These are phyloP conservation scores for Botrytis aclada DNA, from an alignment of 2,329 filamentous ascomycete species.

Conservation along the genomic window DNA sequence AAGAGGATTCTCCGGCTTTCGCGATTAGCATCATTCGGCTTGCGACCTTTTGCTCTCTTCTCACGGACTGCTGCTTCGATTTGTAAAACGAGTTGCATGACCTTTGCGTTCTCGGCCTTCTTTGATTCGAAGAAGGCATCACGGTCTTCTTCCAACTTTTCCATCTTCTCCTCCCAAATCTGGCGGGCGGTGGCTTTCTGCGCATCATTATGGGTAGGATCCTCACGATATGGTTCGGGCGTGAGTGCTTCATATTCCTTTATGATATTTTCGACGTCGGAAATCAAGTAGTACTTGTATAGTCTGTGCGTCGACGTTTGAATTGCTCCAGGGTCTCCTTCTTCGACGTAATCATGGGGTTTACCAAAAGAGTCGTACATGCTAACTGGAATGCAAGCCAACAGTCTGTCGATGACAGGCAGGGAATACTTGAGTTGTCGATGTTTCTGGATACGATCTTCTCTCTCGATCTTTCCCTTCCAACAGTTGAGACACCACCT, in stretches of 20 bases:
- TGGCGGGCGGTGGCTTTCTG: conserved; percentile 30
- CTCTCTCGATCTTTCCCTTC: conserved; percentile 33
- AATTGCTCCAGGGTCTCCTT: conserved; percentile 17
- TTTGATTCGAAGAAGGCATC: conserved; percentile 29
- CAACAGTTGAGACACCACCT: conserved; percentile 35
- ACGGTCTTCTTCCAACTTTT: conserved; percentile 29
- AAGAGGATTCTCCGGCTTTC: conserved; percentile 33
- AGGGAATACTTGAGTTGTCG: conserved; percentile 27
- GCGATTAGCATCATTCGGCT: conserved; percentile 31
- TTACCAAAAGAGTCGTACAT: conserved; percentile 37
- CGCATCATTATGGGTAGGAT: conserved; percentile 30
- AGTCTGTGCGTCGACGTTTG: conserved; percentile 25
- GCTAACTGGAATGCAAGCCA: conserved; percentile 36
- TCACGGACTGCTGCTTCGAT: conserved; percentile 32
- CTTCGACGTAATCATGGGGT: conserved; percentile 34
- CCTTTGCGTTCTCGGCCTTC: conserved; percentile 32
- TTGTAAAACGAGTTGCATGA: conserved; percentile 34
- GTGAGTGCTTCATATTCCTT: conserved; percentile 33
- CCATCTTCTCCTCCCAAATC: conserved; percentile 27
- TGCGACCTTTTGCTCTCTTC: conserved; percentile 27
- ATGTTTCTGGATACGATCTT: conserved; percentile 34
- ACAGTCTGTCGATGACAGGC: conserved; percentile 28
- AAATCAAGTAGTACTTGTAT: conserved; percentile 33
- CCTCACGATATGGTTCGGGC: conserved; percentile 28
- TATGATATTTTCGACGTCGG: conserved; percentile 32